Evolutionary conservation across 1,139 yeast genomes (phyloP).

Genomic region (Spathaspora sp.): DNA sequence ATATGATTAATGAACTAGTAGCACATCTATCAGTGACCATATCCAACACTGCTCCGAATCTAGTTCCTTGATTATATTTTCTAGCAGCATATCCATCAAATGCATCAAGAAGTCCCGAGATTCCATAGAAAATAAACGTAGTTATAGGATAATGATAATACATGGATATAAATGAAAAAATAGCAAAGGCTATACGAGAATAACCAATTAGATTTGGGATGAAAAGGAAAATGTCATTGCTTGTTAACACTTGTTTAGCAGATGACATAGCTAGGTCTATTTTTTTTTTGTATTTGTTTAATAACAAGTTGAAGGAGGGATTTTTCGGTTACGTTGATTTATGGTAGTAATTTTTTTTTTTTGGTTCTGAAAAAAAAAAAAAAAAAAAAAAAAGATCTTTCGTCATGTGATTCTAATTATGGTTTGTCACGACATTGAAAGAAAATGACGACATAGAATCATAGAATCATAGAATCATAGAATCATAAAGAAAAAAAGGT

Average conservation of each 20-base stretch:
- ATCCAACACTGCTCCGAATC: conserved; percentile 94
- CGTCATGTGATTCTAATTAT: not conserved
- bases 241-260: conserved; percentile 14
- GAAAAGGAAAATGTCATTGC: conserved; percentile 63
- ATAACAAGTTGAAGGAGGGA: not conserved
- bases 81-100: conserved; percentile 97
- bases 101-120: conserved; percentile 92
- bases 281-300: not conserved
- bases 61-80: conserved; percentile 81
- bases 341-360: not conserved
- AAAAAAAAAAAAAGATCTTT: not conserved
- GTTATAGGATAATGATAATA: conserved; percentile 67
- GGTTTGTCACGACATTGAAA: not conserved
- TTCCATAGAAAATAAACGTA: conserved; percentile 75
- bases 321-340: not conserved
- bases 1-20: conserved; percentile 86
- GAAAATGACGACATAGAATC: not conserved
- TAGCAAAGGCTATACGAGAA: conserved; percentile 75
- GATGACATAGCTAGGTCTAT: not conserved
- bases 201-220: conserved; percentile 93
- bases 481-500: not conserved
- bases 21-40: conserved; percentile 99
- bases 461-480: too few relatives aligned
- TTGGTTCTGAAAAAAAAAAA: not conserved
- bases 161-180: conserved; percentile 80